A percentile compares a stretch with the other conserved stretches of the same genome.
phyloP scores from a whole-genome alignment of 2,329 filamentous ascomycete species.

The Xylaria sp. region DNA sequence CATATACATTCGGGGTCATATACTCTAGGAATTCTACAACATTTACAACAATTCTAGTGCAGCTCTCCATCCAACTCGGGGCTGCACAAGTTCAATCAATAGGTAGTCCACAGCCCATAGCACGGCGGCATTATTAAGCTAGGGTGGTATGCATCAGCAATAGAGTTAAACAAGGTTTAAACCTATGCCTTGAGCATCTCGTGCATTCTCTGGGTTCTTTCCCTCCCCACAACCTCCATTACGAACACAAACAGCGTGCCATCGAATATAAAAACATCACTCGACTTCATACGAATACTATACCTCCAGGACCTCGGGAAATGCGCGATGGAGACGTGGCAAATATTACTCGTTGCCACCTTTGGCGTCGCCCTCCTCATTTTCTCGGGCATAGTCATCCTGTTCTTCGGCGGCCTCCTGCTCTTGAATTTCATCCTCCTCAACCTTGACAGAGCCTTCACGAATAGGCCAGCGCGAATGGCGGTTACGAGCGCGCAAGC shows the following conservation, averaged over 20 bases:
- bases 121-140: not conserved
- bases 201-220: not conserved
- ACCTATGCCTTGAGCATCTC: not conserved
- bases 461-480: not conserved
- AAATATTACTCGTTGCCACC: not conserved
- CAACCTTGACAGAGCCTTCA: slow-evolving; percentile 27
- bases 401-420: not conserved
- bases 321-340: not conserved
- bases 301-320: not conserved
- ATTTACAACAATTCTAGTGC: too few species aligned
- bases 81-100: not conserved
- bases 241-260: not conserved
- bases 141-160: not conserved
- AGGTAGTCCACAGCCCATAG: not conserved
- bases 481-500: slow-evolving; percentile 13
- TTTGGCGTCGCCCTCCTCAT: not conserved
- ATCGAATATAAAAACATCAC: not conserved
- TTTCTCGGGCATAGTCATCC: not conserved
- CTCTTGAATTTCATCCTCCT: slow-evolving; percentile 16
- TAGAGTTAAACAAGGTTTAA: not conserved
- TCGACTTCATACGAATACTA: not conserved
- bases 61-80: too few species aligned
- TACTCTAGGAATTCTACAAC: not conserved
- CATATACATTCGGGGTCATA: not conserved
- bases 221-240: not conserved